Evolutionary conservation across 805 yeast species (phyloP).

Genomic region (Myxozyma lipomycoides): DNA sequence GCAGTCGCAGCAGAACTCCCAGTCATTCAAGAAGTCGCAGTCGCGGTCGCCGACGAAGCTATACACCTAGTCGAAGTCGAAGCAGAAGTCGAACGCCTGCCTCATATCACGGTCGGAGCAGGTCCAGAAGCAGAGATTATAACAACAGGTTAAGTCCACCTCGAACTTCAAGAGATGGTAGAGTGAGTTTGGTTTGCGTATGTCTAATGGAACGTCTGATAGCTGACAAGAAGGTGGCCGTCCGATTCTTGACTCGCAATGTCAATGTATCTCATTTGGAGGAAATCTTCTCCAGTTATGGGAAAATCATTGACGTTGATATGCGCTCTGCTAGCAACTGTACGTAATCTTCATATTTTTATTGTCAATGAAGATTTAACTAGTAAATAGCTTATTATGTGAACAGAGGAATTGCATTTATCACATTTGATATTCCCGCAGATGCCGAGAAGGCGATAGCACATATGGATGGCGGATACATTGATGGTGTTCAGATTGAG

Average conservation of each 20-base stretch:
- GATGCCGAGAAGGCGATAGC: constrained; percentile 26
- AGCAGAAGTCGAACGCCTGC: not conserved
- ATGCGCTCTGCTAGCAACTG: constrained; percentile 12
- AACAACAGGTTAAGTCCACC: not conserved
- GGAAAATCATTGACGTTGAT: constrained; percentile 7
- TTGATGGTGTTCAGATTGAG: constrained; percentile 18
- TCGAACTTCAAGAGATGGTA: too few species aligned
- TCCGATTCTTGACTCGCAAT: constrained; percentile 15
- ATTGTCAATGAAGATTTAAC: too few species aligned
- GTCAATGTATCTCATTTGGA: constrained; percentile 22
- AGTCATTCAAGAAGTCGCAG: not conserved
- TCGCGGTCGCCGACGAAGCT: not conserved
- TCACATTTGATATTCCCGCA: constrained; percentile 12
- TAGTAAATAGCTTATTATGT: not conserved
- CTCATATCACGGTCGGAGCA: not conserved
- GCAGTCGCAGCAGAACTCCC: constrained; percentile 9
- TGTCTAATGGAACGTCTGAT: too few species aligned
- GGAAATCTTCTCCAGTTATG: constrained; percentile 26
- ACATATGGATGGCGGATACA: constrained; percentile 26
- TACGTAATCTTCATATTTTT: constrained; percentile 1
- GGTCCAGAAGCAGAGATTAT: not conserved
- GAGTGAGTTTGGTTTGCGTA: too few species aligned
- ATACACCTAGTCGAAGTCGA: constrained; percentile 6
- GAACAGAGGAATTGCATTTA: constrained; percentile 13
- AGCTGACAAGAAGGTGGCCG: too few species aligned